Evolutionary conservation across 1,284 basidiomycete genomes (phyloP).

Genomic region (Rhodotorula sp.): DNA sequence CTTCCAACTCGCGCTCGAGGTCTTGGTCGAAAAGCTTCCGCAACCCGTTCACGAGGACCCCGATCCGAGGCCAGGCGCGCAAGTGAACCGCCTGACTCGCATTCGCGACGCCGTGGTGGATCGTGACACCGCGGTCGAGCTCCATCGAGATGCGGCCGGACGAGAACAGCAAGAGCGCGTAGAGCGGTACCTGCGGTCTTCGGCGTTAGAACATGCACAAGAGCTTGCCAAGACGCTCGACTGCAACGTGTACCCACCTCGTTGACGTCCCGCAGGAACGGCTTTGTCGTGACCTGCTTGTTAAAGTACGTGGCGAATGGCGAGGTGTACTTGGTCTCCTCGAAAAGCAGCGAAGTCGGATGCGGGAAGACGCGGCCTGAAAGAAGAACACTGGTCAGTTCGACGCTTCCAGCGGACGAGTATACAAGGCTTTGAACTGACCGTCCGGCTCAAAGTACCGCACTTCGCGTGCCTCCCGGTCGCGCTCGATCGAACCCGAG

Average conservation of each 20-base stretch:
- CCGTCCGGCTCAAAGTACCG: conserved; percentile 66
- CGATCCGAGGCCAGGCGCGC: conserved; percentile 81
- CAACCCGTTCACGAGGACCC: conserved; percentile 84
- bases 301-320: conserved; percentile 78
- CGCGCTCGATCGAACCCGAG: conserved; percentile 74
- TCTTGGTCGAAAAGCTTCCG: conserved; percentile 71
- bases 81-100: conserved; percentile 61
- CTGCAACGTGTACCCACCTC: conserved; percentile 69
- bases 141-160: conserved; percentile 70
- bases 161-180: conserved; percentile 79
- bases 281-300: conserved; percentile 78
- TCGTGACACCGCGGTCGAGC: conserved; percentile 68
- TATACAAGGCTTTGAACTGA: conserved; percentile 10
- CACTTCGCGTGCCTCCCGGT: conserved; percentile 77
- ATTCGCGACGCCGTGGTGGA: conserved; percentile 38
- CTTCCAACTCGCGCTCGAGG: conserved; percentile 57
- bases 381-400: neutral
- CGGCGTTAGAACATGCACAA: too few species aligned
- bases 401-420: conserved; percentile 36
- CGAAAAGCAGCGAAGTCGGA: conserved; percentile 80
- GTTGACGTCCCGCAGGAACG: conserved; percentile 83
- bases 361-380: conserved; percentile 71
- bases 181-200: conserved; percentile 67
- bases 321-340: conserved; percentile 67
- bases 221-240: too few species aligned